phyloP scores from a whole-genome alignment of 1,284 basidiomycete species.

The Melampsora allii-populina region DNA sequence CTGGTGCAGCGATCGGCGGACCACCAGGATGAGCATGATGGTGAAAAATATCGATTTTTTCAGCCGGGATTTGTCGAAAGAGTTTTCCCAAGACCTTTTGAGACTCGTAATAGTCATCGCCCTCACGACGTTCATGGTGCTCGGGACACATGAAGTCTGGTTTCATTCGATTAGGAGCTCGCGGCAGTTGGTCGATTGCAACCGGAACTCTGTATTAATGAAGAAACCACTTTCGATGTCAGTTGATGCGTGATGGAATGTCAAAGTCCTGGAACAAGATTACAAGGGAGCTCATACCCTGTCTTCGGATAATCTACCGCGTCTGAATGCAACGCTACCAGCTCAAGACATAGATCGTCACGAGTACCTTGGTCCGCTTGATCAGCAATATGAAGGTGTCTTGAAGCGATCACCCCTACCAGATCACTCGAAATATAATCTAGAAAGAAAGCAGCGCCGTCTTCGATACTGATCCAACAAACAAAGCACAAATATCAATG shows the following conservation, averaged over 20 bases:
- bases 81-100: conserved; percentile 16
- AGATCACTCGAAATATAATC: conserved; percentile 66
- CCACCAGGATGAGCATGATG: neutral
- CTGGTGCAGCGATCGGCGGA: neutral
- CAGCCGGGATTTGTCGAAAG: conserved; percentile 37
- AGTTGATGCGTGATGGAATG: neutral
- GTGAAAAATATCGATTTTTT: conserved; percentile 23
- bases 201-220: conserved; percentile 9
- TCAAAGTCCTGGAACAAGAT: neutral
- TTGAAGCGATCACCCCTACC: conserved; percentile 58
- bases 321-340: conserved; percentile 65
- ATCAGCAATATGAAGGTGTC: conserved; percentile 70
- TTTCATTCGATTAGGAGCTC: conserved; percentile 6
- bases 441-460: conserved; percentile 69
- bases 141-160: conserved; percentile 26
- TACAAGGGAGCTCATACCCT: conserved; percentile 6
- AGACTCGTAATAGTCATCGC: conserved; percentile 36
- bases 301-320: conserved; percentile 56
- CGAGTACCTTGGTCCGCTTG: conserved; percentile 60
- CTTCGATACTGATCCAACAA: conserved; percentile 56
- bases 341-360: conserved; percentile 61
- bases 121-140: neutral
- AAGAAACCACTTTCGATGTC: neutral
- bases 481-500: neutral
- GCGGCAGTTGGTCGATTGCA: conserved; percentile 6